phyloP scores from a whole-genome alignment of 495 filamentous ascomycete genomes.

The Penicillium turbatum region DNA sequence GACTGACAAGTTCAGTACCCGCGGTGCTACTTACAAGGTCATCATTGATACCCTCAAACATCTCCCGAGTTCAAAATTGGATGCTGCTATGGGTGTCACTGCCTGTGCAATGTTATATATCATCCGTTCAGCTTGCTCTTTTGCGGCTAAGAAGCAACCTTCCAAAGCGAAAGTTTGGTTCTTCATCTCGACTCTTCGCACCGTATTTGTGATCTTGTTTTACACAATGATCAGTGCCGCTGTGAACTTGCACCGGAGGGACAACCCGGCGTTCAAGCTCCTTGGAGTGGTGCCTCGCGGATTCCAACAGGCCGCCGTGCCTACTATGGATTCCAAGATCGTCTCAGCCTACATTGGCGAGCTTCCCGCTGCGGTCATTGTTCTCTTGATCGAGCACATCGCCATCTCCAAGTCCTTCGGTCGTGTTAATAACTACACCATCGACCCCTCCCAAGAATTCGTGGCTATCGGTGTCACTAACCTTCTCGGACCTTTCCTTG shows the following conservation, averaged over 20 bases:
- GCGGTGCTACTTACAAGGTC: constrained; percentile 75
- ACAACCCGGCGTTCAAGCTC: constrained; percentile 56
- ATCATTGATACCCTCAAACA: constrained; percentile 84
- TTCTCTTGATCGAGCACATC: constrained; percentile 91
- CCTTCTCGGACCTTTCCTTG: constrained; percentile 88
- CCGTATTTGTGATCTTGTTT: constrained; percentile 86
- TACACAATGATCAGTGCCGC: constrained; percentile 92
- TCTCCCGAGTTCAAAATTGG: constrained; percentile 60
- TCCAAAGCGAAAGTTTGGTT: constrained; percentile 72
- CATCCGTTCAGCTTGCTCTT: constrained; percentile 68
- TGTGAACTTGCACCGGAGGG: constrained; percentile 58
- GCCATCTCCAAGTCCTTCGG: constrained; percentile 99
- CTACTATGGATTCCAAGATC: constrained; percentile 58
- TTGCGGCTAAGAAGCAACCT: constrained; percentile 63
- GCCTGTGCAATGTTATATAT: constrained; percentile 79
- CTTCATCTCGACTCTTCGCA: constrained; percentile 83
- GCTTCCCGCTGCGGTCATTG: constrained; percentile 80
- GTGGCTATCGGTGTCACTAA: constrained; percentile 93
- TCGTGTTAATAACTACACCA: constrained; percentile 95
- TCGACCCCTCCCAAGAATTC: constrained; percentile 94
- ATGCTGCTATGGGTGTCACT: constrained; percentile 87
- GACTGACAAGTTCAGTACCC: constrained; percentile 61
- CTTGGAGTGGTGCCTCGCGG: constrained; percentile 74
- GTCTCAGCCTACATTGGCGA: constrained; percentile 58
- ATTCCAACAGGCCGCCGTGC: constrained; percentile 78